A percentile compares a stretch with the other conserved stretches of the same genome.
Evolutionary conservation across 768 basidiomycete genomes (phyloP).

Genomic region (Mycena maculata): DNA sequence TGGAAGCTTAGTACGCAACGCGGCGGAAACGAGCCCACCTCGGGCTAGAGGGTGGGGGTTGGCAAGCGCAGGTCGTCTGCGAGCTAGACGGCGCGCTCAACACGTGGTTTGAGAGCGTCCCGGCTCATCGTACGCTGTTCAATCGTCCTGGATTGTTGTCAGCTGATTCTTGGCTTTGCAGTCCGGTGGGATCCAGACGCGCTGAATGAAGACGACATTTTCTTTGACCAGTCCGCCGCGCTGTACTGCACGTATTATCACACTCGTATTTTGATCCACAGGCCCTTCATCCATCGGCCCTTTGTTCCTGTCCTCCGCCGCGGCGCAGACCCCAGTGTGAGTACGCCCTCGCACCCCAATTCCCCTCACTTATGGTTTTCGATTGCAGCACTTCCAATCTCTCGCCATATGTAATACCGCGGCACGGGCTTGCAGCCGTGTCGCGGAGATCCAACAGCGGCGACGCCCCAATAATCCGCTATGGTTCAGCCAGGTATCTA

Average conservation of each 20-base stretch:
- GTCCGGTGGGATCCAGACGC: constrained; percentile 9
- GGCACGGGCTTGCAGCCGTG: constrained; percentile 67
- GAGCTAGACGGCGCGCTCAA: constrained; percentile 77
- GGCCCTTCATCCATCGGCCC: constrained; percentile 21
- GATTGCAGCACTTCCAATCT: constrained; percentile 57
- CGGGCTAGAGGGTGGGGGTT: constrained; percentile 38
- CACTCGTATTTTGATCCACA: constrained; percentile 5
- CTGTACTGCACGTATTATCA: constrained; percentile 8
- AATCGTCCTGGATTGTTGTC: background rate
- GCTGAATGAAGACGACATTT: background rate
- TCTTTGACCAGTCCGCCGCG: constrained; percentile 16
- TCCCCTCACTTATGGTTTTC: background rate
- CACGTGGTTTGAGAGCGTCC: constrained; percentile 27
- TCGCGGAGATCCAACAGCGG: constrained; percentile 59
- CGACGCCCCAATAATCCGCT: constrained; percentile 35
- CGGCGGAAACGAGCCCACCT: constrained; percentile 58
- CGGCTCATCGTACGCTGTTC: constrained; percentile 14
- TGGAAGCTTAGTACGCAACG: constrained; percentile 82
- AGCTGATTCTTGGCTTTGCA: background rate
- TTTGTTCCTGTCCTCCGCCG: background rate
- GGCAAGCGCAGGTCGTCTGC: constrained; percentile 75
- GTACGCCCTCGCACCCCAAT: too few species aligned
- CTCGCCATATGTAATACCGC: constrained; percentile 76
- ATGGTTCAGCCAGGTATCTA: constrained; percentile 29
- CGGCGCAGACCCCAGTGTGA: too few species aligned